Conservation (phyloP, 345 rosid species). For the Carallia pectinifolia region DNA sequence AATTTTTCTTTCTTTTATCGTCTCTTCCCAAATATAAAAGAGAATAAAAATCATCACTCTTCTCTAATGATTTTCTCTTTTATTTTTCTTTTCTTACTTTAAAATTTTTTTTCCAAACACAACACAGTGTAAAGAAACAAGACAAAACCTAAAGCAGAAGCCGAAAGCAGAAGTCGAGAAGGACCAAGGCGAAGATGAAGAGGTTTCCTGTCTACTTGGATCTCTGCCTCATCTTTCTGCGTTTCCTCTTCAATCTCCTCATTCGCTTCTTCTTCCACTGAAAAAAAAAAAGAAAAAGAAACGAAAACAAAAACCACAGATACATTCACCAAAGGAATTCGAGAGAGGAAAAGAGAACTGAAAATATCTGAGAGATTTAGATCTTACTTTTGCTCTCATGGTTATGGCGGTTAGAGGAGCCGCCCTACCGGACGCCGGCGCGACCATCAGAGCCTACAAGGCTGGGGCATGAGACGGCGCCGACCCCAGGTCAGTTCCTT, state of each 20-base stretch:
- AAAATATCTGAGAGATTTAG: neutral
- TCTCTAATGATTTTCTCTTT: too few relatives aligned
- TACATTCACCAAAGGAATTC: neutral
- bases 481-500: too few relatives aligned
- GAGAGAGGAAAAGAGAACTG: neutral
- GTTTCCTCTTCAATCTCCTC: slow-evolving; percentile 54
- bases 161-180: neutral
- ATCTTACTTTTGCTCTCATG: slow-evolving; percentile 28
- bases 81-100: too few relatives aligned
- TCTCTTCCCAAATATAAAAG: too few relatives aligned
- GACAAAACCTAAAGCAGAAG: neutral
- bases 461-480: too few relatives aligned
- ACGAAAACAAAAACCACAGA: too few relatives aligned
- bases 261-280: slow-evolving; percentile 56
- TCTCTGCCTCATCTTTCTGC: slow-evolving; percentile 51
- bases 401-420: neutral
- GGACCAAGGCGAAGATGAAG: neutral
- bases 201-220: slow-evolving; percentile 31
- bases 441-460: too few relatives aligned
- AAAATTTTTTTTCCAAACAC: too few relatives aligned
- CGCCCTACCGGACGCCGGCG: too few relatives aligned
- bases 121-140: neutral
- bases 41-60: too few relatives aligned
- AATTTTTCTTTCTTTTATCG: too few relatives aligned
- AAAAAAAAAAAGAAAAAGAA: neutral